Conservation (phyloP, 2,329 filamentous ascomycete genomes). For the Phialophora verrucosa region DNA sequence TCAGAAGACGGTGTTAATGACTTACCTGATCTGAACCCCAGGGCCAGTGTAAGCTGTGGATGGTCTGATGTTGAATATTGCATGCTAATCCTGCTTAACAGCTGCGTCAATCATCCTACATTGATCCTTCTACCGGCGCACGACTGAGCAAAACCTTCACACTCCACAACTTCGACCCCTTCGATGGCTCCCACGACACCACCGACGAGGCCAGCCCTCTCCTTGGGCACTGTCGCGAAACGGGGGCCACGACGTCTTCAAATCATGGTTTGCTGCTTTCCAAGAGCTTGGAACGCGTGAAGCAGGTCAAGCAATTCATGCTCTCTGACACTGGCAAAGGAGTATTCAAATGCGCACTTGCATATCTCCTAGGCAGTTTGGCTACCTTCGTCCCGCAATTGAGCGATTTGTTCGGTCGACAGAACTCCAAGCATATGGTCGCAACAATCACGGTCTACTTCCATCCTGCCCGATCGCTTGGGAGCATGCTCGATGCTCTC, state of each 20-base stretch:
- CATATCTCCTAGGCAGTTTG: slow-evolving; percentile 84
- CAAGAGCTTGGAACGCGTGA: slow-evolving; percentile 42
- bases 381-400: slow-evolving; percentile 81
- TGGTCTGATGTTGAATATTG: neutral
- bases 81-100: slow-evolving; percentile 44
- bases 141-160: slow-evolving; percentile 81
- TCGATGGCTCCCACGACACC: slow-evolving; percentile 34
- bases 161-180: slow-evolving; percentile 62
- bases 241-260: neutral
- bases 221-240: slow-evolving; percentile 1
- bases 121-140: slow-evolving; percentile 84
- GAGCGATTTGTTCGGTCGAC: slow-evolving; percentile 74
- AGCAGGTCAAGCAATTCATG: slow-evolving; percentile 63
- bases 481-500: slow-evolving; percentile 87
- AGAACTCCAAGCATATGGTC: slow-evolving; percentile 92
- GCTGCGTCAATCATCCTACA: slow-evolving; percentile 83
- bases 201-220: slow-evolving; percentile 30
- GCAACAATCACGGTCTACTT: slow-evolving; percentile 95
- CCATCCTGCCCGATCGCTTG: slow-evolving; percentile 82
- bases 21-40: slow-evolving; percentile 18
- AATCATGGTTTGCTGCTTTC: slow-evolving; percentile 17
- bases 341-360: slow-evolving; percentile 88
- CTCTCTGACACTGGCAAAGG: slow-evolving; percentile 75
- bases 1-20: neutral
- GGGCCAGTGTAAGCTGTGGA: slow-evolving; percentile 29